A percentile compares a stretch with the other conserved stretches of the same genome.
phyloP scores from a whole-genome alignment of 495 filamentous ascomycete species.

The Penicillium waksmanii region DNA sequence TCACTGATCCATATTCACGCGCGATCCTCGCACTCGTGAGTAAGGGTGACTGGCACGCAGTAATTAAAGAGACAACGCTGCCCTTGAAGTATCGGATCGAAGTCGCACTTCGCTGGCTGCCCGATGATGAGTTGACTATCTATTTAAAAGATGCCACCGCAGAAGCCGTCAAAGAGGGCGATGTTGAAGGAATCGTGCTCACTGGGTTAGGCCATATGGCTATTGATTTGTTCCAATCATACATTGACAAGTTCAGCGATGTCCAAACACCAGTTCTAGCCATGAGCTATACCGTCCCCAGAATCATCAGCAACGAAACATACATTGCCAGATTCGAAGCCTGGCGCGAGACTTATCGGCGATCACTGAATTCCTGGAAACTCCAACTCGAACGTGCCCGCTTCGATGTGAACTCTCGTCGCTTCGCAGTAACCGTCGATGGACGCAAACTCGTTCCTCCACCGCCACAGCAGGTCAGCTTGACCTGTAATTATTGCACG shows the following conservation, averaged over 20 bases:
- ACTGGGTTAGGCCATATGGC: conserved; percentile 80
- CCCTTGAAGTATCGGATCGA: conserved; percentile 84
- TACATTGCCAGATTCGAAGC: conserved; percentile 63
- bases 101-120: conserved; percentile 82
- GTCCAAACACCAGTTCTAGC: conserved; percentile 88
- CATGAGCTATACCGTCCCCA: conserved; percentile 77
- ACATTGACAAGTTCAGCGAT: conserved; percentile 84
- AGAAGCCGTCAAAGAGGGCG: conserved; percentile 70
- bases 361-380: conserved; percentile 76
- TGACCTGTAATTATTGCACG: conserved; percentile 86
- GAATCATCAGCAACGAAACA: conserved; percentile 70
- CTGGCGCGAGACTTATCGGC: conserved; percentile 83
- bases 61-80: conserved; percentile 79
- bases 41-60: conserved; percentile 82
- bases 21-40: conserved; percentile 92
- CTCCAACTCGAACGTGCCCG: conserved; percentile 64
- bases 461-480: conserved; percentile 73
- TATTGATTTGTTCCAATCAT: conserved; percentile 83
- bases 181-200: conserved; percentile 86
- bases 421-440: conserved; percentile 65
- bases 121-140: conserved; percentile 71
- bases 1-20: conserved; percentile 82
- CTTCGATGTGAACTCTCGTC: conserved; percentile 60
- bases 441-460: conserved; percentile 67
- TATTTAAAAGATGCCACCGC: conserved; percentile 69